These are phyloP conservation scores for Salvia sclarea DNA, from an alignment of 305 asterid species.

Conservation along the genomic window DNA sequence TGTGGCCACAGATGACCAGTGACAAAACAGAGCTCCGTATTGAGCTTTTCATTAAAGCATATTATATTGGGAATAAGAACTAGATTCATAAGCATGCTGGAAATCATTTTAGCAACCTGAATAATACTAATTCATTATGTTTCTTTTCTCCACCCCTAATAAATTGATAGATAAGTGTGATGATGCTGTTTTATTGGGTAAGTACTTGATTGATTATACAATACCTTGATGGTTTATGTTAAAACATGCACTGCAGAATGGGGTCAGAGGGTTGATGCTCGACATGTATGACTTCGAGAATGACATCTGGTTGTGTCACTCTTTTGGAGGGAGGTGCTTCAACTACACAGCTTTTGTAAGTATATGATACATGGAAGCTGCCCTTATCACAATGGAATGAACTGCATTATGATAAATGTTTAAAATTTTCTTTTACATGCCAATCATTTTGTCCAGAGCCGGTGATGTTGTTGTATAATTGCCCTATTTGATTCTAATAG, in stretches of 20 bases:
- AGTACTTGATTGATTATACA: background rate
- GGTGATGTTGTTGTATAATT: background rate
- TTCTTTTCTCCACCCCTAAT: too few relatives aligned
- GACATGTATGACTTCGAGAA: constrained; percentile 81
- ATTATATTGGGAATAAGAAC: background rate
- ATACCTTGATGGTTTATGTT: constrained; percentile 26
- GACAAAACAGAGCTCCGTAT: background rate
- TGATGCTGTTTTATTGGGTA: too few relatives aligned
- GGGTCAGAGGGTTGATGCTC: constrained; percentile 90
- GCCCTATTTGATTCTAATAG: constrained; percentile 31
- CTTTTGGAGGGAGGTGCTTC: constrained; percentile 77
- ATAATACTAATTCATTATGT: background rate
- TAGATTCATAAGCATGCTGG: constrained; percentile 14
- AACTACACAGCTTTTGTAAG: constrained; percentile 88
- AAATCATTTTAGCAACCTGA: background rate
- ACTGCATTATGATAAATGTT: background rate
- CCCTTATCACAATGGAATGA: background rate
- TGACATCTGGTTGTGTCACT: constrained; percentile 90
- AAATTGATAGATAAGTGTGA: too few relatives aligned
- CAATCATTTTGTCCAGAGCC: background rate
- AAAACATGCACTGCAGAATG: constrained; percentile 58
- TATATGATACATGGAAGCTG: constrained; percentile 3
- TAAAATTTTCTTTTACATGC: background rate
- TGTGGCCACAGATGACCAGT: background rate
- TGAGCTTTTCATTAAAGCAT: constrained; percentile 6